Conservation (phyloP, 257 asterid genomes). For the Anisodus acutangulus region DNA sequence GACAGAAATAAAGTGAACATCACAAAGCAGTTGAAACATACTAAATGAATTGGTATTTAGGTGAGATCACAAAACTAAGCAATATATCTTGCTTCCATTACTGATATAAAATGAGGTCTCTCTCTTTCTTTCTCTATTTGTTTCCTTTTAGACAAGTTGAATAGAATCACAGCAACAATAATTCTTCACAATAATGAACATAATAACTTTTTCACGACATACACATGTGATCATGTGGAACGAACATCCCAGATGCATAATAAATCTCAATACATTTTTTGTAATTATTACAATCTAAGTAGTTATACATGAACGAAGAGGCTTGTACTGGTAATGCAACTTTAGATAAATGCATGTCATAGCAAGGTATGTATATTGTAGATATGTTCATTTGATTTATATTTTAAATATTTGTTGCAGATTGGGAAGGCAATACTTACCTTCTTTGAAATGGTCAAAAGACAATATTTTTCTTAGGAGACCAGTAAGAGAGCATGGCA, state of each 20-base stretch:
- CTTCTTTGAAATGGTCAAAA: too few species aligned
- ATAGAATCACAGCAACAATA: neutral
- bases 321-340: neutral
- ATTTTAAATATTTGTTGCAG: neutral
- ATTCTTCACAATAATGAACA: neutral
- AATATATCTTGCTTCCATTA: neutral
- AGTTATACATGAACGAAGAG: neutral
- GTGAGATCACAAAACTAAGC: neutral
- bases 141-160: neutral
- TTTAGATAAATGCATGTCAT: neutral
- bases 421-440: neutral
- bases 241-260: neutral
- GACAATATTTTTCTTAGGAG: neutral
- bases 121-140: neutral
- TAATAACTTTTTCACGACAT: neutral
- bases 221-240: neutral
- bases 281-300: neutral
- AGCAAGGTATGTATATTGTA: neutral
- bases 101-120: neutral
- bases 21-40: neutral
- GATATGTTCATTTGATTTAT: neutral
- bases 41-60: neutral
- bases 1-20: neutral
- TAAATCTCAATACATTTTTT: neutral
- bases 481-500: neutral